phyloP scores from a whole-genome alignment of 192 early-diverging fungal species.

The Neocallimastix lanati region DNA sequence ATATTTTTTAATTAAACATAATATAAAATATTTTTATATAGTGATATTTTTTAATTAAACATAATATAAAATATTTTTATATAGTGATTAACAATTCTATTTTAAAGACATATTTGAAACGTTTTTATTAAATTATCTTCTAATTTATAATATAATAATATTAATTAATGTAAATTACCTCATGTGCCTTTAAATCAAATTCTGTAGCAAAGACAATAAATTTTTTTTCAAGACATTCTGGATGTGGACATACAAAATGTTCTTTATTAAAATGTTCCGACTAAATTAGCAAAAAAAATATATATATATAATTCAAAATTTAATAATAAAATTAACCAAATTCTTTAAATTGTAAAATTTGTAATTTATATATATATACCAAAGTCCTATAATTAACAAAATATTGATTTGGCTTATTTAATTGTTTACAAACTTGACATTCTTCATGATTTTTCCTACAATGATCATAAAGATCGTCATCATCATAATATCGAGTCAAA shows the following conservation, averaged over 20 bases:
- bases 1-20: slow-evolving; percentile 5
- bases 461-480: slow-evolving; percentile 89
- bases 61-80: too few relatives aligned
- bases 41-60: too few relatives aligned
- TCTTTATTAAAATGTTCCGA: slow-evolving; percentile 55
- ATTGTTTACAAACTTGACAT: slow-evolving; percentile 68
- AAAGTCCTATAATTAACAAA: slow-evolving; percentile 63
- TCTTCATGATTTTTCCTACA: slow-evolving; percentile 85
- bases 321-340: too few relatives aligned
- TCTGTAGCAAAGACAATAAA: slow-evolving; percentile 89
- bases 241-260: slow-evolving; percentile 63
- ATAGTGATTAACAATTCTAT: too few relatives aligned
- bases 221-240: slow-evolving; percentile 75
- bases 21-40: slow-evolving; percentile 10
- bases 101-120: too few relatives aligned
- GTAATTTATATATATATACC: slow-evolving; percentile 38
- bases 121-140: too few relatives aligned
- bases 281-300: too few relatives aligned
- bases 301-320: too few relatives aligned
- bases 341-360: too few relatives aligned
- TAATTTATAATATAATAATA: too few relatives aligned
- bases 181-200: slow-evolving; percentile 78
- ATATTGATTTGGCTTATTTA: slow-evolving; percentile 65
- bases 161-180: slow-evolving; percentile 22
- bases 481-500: slow-evolving; percentile 56